Conservation (phyloP, 73 alveolate genomes). For the Effrenium voratum region DNA sequence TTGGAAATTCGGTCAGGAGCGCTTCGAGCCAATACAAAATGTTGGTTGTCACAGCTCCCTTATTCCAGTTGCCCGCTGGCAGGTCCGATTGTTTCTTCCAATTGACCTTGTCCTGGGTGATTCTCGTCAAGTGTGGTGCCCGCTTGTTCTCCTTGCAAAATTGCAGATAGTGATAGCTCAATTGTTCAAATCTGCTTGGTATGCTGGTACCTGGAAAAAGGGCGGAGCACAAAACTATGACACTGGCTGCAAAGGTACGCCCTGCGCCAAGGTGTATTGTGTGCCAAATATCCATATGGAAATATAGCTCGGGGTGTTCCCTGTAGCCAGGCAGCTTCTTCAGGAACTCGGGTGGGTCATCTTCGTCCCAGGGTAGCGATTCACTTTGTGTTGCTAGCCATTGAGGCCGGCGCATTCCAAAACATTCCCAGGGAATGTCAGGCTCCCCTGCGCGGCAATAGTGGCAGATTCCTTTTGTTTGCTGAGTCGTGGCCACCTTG, state of each 20-base stretch:
- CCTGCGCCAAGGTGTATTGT: neutral
- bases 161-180: neutral
- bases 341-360: neutral
- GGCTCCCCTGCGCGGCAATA: neutral
- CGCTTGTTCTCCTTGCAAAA: neutral
- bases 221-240: neutral
- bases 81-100: too few relatives aligned
- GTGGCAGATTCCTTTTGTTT: slow-evolving; percentile 1
- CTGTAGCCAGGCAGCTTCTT: neutral
- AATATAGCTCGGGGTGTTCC: neutral
- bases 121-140: neutral
- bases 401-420: neutral
- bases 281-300: slow-evolving; percentile 1
- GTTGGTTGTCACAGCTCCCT: neutral
- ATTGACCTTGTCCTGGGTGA: too few relatives aligned
- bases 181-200: neutral
- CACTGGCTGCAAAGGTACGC: neutral
- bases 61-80: slow-evolving; percentile 3
- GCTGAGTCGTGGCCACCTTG: neutral
- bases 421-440: neutral
- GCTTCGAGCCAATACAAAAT: neutral
- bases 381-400: neutral
- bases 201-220: neutral
- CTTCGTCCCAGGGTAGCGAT: neutral
- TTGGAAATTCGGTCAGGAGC: neutral